Evolutionary conservation across 1,284 basidiomycete genomes (phyloP).

Genomic region (Cryptococcus sp.): DNA sequence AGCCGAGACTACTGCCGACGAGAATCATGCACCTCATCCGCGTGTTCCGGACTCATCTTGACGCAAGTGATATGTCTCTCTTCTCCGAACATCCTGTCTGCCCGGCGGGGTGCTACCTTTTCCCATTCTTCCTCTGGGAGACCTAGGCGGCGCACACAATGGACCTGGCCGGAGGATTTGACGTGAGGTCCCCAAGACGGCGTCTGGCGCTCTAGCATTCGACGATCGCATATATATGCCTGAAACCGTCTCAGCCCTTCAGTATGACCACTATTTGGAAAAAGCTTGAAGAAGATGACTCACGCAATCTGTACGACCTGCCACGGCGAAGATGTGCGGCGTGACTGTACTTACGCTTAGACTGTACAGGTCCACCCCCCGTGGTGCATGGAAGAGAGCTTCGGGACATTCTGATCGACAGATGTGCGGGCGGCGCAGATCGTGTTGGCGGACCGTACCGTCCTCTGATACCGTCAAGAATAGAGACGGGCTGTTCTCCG

Average conservation of each 20-base stretch:
- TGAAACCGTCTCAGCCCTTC: constrained; percentile 42
- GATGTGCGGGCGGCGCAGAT: constrained; percentile 63
- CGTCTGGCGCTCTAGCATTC: constrained; percentile 69
- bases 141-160: constrained; percentile 84
- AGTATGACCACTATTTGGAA: not conserved
- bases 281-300: constrained; percentile 8
- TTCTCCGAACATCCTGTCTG: constrained; percentile 41
- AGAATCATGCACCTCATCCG: constrained; percentile 67
- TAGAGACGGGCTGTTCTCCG: constrained; percentile 76
- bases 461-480: constrained; percentile 84
- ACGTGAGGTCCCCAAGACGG: constrained; percentile 70
- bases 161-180: constrained; percentile 54
- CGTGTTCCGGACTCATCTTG: constrained; percentile 71
- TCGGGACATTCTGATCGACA: constrained; percentile 49
- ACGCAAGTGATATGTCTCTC: constrained; percentile 74
- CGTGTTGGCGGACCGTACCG: constrained; percentile 80
- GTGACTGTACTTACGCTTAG: constrained; percentile 54
- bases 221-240: constrained; percentile 86
- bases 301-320: constrained; percentile 50
- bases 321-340: constrained; percentile 58
- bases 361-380: constrained; percentile 54
- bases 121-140: constrained; percentile 54
- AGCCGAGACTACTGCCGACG: not conserved
- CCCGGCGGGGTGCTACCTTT: constrained; percentile 16
- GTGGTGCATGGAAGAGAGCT: constrained; percentile 46